phyloP scores from a whole-genome alignment of 441 rosid species.

The Erodium moschatum region DNA sequence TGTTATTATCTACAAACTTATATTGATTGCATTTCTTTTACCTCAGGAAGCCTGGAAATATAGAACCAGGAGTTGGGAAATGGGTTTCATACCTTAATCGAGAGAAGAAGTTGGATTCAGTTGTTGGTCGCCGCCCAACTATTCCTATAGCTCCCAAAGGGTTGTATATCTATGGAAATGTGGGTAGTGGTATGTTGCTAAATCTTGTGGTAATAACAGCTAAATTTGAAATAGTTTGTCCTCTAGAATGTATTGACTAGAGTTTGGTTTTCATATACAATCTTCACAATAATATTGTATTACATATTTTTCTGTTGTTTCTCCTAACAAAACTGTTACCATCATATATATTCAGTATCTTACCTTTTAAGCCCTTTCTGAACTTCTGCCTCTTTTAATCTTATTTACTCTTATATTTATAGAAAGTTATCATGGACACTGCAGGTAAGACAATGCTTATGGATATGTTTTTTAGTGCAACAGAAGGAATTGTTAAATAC shows the following conservation, averaged over 20 bases:
- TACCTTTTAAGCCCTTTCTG: conserved; percentile 11
- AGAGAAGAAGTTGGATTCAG: conserved; percentile 67
- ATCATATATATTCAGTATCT: not conserved
- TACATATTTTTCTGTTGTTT: not conserved
- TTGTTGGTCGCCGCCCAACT: conserved; percentile 59
- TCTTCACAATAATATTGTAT: not conserved
- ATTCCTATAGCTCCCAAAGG: conserved; percentile 84
- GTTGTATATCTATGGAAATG: conserved; percentile 77
- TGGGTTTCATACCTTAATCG: conserved; percentile 90
- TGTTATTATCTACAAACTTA: conserved; percentile 6
- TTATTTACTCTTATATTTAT: conserved; percentile 11
- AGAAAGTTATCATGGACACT: conserved; percentile 13
- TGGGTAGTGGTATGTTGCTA: conserved; percentile 67
- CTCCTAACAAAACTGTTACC: not conserved
- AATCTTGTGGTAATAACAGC: conserved; percentile 9
- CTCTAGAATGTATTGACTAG: conserved; percentile 9
- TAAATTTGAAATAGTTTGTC: conserved; percentile 10
- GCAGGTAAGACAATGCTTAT: conserved; percentile 93
- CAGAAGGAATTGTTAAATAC: conserved; percentile 59
- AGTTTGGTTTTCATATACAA: conserved; percentile 9
- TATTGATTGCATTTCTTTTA: conserved; percentile 14
- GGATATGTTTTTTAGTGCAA: conserved; percentile 88
- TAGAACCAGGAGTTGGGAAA: conserved; percentile 84
- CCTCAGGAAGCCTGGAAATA: conserved; percentile 40
- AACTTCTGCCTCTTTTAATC: conserved; percentile 1